Percentiles rank a stretch among this genome's conserved stretches.
phyloP scores from a whole-genome alignment of 495 filamentous ascomycete genomes.

The Annulohypoxylon stygium region DNA sequence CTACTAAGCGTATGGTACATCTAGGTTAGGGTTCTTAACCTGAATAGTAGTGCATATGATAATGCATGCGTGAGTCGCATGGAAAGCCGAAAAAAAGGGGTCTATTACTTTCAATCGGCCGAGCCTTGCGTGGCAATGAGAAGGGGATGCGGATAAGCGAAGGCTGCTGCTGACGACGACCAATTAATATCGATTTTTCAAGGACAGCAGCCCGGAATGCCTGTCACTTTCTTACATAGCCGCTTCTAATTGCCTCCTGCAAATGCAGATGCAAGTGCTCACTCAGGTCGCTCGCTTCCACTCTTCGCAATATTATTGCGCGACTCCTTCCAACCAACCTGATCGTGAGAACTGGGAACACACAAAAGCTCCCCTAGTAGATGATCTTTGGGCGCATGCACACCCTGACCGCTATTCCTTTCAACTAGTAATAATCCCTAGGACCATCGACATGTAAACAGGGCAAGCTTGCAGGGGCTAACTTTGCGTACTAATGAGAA shows the following conservation, averaged over 20 bases:
- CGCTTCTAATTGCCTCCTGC: constrained; percentile 42
- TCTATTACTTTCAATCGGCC: constrained; percentile 14
- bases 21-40: constrained; percentile 26
- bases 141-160: constrained; percentile 39
- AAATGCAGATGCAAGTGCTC: constrained; percentile 47
- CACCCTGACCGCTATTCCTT: constrained; percentile 43
- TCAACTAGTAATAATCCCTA: constrained; percentile 33
- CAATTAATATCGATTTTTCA: constrained; percentile 34
- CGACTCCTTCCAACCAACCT: constrained; percentile 25
- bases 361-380: constrained; percentile 23
- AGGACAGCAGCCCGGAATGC: constrained; percentile 25
- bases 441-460: constrained; percentile 36
- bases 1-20: not conserved
- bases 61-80: not conserved
- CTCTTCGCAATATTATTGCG: constrained; percentile 19
- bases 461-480: constrained; percentile 36
- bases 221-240: constrained; percentile 35
- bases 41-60: constrained; percentile 4
- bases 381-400: constrained; percentile 28
- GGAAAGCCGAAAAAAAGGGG: constrained; percentile 29
- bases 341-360: constrained; percentile 22
- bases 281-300: constrained; percentile 36
- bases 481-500: constrained; percentile 24
- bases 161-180: constrained; percentile 28
- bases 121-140: constrained; percentile 30